Evolutionary conservation across 805 yeast genomes (phyloP), one percentile per base, ranked within the genome.

Genomic region (Ogataea nitratoaversa): DNA sequence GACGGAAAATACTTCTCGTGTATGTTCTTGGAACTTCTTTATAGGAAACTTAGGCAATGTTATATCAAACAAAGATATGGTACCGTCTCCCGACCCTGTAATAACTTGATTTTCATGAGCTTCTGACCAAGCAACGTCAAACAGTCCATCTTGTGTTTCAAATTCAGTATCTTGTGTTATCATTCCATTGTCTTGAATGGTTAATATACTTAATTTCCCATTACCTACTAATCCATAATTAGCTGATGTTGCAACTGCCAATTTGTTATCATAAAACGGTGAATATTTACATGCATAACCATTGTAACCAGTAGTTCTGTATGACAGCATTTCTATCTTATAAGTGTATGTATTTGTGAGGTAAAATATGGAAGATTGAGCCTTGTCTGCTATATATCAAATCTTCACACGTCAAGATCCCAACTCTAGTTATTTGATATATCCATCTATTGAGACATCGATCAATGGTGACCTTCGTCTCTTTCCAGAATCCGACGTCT

Each of bases 201-300:
- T 79, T 19, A 91, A 66, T 1, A 91, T 69, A 50, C 68, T 82
- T 22, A 91, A 66, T 50, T 86, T 74, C 5, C 99, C 99, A 61
- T 91, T 91, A 2, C 99, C 99, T 3, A 89, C 96, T 4, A 91
- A 67, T 2, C 98, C 98, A 61, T 80, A 91, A 65, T 91, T 93
- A 20, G 97, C 88, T 1, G 96, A 82, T 0, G 95, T 72, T 0
- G 95, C 95, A 24, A 88, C 91, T 0, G 96, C 96, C 18, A 91
- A 56, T 54, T 86, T 84, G 65, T 84, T 86, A 62, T 91, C 98
- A 52, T 79, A 85, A 54, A 80, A 91, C 1, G 98, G 97, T 0
- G 96, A 88, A 66, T 91, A 93, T 53, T 82, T 83, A 13, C 89
- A 84, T 0, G 83, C 82, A 57, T 87, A 87, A 13, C 97, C 97